phyloP scores from a whole-genome alignment of 176 grass and related monocot species.

The Musa troglodytarum region DNA sequence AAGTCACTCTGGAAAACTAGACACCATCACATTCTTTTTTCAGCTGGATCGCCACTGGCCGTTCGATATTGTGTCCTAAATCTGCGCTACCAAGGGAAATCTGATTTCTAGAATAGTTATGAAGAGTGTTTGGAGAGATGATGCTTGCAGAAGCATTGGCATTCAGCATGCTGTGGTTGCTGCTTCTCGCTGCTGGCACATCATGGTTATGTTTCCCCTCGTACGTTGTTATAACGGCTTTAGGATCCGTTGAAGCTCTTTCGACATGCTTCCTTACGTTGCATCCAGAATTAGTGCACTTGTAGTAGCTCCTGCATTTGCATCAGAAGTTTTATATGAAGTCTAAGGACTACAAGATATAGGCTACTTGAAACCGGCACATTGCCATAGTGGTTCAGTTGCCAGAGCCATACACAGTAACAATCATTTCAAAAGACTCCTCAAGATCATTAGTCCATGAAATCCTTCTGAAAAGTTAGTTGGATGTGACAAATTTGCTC shows the following conservation, averaged over 20 bases:
- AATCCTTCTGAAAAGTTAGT: too few relatives aligned
- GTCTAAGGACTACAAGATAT: too few relatives aligned
- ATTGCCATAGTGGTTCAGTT: too few relatives aligned
- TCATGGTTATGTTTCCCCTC: constrained; percentile 20
- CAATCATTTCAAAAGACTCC: too few relatives aligned
- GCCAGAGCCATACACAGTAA: too few relatives aligned
- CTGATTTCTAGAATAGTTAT: not conserved
- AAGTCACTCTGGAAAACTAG: too few relatives aligned
- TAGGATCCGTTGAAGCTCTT: constrained; percentile 9
- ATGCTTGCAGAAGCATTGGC: not conserved
- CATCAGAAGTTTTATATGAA: not conserved
- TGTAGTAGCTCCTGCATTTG: constrained; percentile 17
- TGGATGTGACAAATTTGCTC: too few relatives aligned
- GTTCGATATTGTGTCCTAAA: not conserved
- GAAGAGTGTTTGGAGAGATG: not conserved
- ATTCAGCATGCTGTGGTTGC: constrained; percentile 8
- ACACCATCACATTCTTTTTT: not conserved
- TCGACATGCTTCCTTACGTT: constrained; percentile 11
- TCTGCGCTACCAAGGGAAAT: not conserved
- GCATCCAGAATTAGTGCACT: constrained; percentile 9
- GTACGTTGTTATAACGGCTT: constrained; percentile 17
- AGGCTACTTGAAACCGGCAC: too few relatives aligned
- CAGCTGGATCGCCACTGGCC: not conserved
- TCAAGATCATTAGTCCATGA: too few relatives aligned
- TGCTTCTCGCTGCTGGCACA: constrained; percentile 6